phyloP scores from a whole-genome alignment of 1,139 yeast genomes.

The Suhomyces wounanorum region DNA sequence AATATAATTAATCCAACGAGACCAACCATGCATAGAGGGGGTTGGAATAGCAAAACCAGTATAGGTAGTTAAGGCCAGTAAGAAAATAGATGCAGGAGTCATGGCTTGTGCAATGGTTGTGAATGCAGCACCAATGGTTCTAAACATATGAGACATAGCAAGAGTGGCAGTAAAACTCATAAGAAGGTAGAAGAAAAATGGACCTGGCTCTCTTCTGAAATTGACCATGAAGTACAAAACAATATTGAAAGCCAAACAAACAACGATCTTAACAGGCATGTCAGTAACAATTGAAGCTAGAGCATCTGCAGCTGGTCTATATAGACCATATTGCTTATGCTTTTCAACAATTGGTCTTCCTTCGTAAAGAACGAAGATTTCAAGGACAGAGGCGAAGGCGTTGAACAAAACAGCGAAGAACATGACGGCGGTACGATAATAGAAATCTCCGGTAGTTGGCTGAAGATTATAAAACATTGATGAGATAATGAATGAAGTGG shows the following conservation, averaged over 20 bases:
- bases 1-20: slow-evolving; percentile 74
- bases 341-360: slow-evolving; percentile 79
- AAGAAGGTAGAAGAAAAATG: slow-evolving; percentile 66
- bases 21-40: slow-evolving; percentile 72
- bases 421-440: slow-evolving; percentile 67
- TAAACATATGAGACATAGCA: slow-evolving; percentile 70
- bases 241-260: slow-evolving; percentile 60
- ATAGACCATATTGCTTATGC: slow-evolving; percentile 72
- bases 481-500: slow-evolving; percentile 70
- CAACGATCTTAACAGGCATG: slow-evolving; percentile 60
- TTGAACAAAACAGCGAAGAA: slow-evolving; percentile 79
- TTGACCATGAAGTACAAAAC: slow-evolving; percentile 67
- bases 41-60: slow-evolving; percentile 77
- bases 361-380: slow-evolving; percentile 65
- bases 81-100: slow-evolving; percentile 67
- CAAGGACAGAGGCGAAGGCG: slow-evolving; percentile 73
- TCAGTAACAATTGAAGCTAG: slow-evolving; percentile 69
- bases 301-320: slow-evolving; percentile 79
- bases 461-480: slow-evolving; percentile 72
- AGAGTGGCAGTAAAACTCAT: slow-evolving; percentile 56
- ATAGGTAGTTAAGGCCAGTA: slow-evolving; percentile 61
- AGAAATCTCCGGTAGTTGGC: slow-evolving; percentile 50
- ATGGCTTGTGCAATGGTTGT: slow-evolving; percentile 64
- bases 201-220: slow-evolving; percentile 64
- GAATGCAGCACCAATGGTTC: slow-evolving; percentile 67